Conservation (phyloP, 257 asterid species). For the Gentiana macrophylla region DNA sequence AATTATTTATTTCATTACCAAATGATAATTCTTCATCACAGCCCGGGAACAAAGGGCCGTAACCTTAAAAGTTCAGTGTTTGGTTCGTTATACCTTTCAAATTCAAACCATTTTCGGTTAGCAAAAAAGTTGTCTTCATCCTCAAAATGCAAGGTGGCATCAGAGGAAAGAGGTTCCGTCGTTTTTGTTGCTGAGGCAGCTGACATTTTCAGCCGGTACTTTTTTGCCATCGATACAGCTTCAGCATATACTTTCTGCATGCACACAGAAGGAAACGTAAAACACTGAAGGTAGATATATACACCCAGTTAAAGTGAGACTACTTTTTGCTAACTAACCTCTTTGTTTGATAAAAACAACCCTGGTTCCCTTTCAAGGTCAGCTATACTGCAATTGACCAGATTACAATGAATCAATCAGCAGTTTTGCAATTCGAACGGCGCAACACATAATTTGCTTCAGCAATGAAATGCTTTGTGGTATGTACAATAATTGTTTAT, state of each 20-base stretch:
- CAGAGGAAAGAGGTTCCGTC: conserved; percentile 36
- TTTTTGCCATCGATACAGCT: conserved; percentile 83
- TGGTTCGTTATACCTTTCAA: conserved; percentile 33
- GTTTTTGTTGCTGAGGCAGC: conserved; percentile 27
- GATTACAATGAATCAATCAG: not conserved
- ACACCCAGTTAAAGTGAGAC: not conserved
- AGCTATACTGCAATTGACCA: conserved; percentile 49
- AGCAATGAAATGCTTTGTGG: no score
- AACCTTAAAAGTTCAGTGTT: not conserved
- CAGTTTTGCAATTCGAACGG: no score
- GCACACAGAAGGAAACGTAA: conserved; percentile 1
- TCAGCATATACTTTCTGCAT: conserved; percentile 73
- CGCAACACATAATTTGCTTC: no score
- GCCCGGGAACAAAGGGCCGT: no score
- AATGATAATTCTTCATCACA: no score
- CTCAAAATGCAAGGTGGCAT: conserved; percentile 45
- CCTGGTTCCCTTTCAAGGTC: conserved; percentile 96
- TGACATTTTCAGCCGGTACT: conserved; percentile 47
- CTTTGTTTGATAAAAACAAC: conserved; percentile 60
- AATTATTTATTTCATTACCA: no score
- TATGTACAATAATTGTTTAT: no score
- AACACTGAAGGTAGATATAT: not conserved
- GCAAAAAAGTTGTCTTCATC: conserved; percentile 64
- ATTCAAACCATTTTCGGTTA: conserved; percentile 88
- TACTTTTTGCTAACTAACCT: conserved; percentile 29